These are phyloP conservation scores for Penicillium salamii DNA, from an alignment of 495 filamentous ascomycete species.

Conservation along the genomic window DNA sequence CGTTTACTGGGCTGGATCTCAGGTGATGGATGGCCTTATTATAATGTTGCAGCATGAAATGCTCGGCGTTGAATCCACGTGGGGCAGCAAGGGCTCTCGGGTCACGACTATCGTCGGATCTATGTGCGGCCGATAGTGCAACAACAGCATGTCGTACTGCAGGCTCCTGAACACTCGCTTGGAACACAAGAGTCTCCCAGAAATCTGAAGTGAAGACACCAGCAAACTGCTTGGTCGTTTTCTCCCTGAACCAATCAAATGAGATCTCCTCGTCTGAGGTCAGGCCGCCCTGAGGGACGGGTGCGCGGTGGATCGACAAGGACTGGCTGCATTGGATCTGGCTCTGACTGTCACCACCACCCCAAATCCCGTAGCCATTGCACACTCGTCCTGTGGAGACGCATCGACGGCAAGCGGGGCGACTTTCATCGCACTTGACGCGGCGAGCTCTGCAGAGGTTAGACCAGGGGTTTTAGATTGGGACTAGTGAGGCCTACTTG, in stretches of 20 bases:
- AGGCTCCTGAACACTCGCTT: conserved; percentile 59
- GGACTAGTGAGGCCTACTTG: conserved; percentile 16
- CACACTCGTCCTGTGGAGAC: conserved; percentile 54
- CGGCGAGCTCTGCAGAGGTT: conserved; percentile 30
- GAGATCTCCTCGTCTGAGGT: conserved; percentile 47
- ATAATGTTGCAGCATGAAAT: conserved; percentile 20
- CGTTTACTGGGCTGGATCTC: not conserved
- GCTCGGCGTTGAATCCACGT: conserved; percentile 7
- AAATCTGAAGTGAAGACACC: conserved; percentile 63
- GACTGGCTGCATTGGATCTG: conserved; percentile 21
- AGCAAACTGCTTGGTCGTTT: conserved; percentile 55
- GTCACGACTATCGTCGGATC: conserved; percentile 19
- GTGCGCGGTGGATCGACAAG: conserved; percentile 17
- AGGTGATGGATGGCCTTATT: conserved; percentile 22
- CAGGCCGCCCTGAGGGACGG: conserved; percentile 19
- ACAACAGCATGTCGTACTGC: conserved; percentile 64
- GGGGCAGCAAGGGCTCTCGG: not conserved
- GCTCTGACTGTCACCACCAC: conserved; percentile 35
- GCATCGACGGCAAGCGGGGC: conserved; percentile 53
- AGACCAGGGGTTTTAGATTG: not conserved
- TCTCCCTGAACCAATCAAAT: conserved; percentile 58
- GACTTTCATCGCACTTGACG: conserved; percentile 58
- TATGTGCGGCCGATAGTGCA: conserved; percentile 61
- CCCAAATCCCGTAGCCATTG: conserved; percentile 57
- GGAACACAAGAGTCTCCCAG: conserved; percentile 55